These are phyloP conservation scores for Mycena vulgaris DNA, from an alignment of 768 basidiomycete species.

Conservation along the genomic window DNA sequence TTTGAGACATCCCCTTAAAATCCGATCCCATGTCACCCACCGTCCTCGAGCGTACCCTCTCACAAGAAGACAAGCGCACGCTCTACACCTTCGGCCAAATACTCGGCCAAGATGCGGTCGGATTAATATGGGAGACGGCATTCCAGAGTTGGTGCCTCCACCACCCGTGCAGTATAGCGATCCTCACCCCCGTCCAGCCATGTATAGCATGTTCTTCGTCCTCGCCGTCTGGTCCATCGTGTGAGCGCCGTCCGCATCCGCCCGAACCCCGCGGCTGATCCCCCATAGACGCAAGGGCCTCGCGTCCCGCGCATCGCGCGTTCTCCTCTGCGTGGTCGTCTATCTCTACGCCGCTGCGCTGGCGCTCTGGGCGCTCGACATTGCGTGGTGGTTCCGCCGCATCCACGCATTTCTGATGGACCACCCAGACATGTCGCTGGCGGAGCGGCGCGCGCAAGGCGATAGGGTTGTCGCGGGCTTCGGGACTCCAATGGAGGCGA, in stretches of 20 bases:
- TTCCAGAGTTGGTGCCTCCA: conserved; percentile 2
- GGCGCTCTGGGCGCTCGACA: conserved; percentile 14
- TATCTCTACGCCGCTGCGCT: conserved; percentile 17
- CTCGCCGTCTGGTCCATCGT: conserved; percentile 6
- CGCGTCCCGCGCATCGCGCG: neutral
- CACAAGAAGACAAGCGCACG: too few species aligned
- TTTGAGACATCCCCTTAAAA: too few species aligned
- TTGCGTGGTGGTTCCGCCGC: neutral
- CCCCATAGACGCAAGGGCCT: conserved; percentile 11
- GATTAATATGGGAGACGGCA: too few species aligned
- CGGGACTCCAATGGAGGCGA: conserved; percentile 10
- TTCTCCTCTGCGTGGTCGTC: conserved; percentile 15
- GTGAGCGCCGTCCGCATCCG: neutral
- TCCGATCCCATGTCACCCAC: too few species aligned
- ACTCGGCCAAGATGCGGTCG: too few species aligned
- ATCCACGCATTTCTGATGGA: neutral
- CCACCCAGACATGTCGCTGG: neutral
- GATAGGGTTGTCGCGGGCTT: neutral
- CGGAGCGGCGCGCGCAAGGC: neutral
- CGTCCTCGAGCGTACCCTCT: too few species aligned
- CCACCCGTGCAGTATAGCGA: neutral
- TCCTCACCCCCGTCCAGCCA: neutral
- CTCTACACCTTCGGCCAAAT: too few species aligned
- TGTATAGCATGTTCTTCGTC: conserved; percentile 12
- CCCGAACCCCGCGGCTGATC: neutral